phyloP scores from a whole-genome alignment of 139 green algal species.

The Micromonas commoda region DNA sequence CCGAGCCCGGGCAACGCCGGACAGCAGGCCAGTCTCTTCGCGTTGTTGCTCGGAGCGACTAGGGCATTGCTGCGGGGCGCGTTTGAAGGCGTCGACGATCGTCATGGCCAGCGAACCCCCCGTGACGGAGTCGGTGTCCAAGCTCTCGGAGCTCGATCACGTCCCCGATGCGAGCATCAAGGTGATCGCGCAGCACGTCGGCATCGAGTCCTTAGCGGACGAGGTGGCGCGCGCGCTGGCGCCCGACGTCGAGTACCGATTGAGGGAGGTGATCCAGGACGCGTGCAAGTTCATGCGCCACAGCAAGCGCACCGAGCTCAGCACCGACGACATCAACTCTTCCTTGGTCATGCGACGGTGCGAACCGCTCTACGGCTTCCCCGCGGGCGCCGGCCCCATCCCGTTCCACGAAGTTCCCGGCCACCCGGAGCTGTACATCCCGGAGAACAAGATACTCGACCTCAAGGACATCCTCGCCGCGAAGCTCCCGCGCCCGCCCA shows the following conservation, averaged over 20 bases:
- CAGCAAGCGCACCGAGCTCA: constrained; percentile 63
- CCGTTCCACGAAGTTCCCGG: constrained; percentile 58
- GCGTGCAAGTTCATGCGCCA: constrained; percentile 79
- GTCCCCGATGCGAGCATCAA: neutral
- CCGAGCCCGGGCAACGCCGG: too few species aligned
- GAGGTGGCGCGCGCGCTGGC: constrained; percentile 33
- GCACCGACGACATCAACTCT: constrained; percentile 40
- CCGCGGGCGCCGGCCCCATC: constrained; percentile 45
- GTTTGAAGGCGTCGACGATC: too few species aligned
- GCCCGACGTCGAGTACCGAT: constrained; percentile 79
- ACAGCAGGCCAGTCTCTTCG: too few species aligned
- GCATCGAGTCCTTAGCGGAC: neutral
- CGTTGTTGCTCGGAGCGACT: too few species aligned
- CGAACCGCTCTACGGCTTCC: constrained; percentile 70
- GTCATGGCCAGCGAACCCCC: too few species aligned
- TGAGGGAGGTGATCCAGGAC: constrained; percentile 89
- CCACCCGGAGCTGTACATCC: constrained; percentile 64
- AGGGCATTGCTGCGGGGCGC: too few species aligned
- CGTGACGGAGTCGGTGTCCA: neutral
- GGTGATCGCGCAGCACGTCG: constrained; percentile 9
- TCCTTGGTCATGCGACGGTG: constrained; percentile 33
- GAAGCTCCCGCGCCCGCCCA: constrained; percentile 55
- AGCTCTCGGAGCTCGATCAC: too few species aligned
- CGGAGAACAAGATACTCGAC: constrained; percentile 30
- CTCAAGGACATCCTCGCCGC: neutral